Percentiles rank a stretch among this genome's conserved stretches.
Evolutionary conservation across 176 grass and related monocot species (phyloP).

Genomic region (Aegilops sharonensis): DNA sequence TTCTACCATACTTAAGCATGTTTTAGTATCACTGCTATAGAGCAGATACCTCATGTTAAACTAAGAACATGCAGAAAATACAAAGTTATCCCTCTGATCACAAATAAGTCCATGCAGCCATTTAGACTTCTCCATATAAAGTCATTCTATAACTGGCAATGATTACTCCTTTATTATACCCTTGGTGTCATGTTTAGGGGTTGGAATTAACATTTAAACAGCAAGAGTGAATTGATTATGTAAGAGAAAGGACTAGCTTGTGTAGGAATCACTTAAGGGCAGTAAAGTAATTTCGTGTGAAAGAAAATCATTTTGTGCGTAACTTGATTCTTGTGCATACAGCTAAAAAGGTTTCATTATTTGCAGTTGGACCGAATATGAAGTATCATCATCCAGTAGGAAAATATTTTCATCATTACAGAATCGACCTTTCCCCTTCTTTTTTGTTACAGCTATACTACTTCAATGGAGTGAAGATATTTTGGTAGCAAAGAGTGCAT

Average conservation of each 20-base stretch:
- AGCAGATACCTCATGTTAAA: background rate
- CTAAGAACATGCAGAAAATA: constrained; percentile 1
- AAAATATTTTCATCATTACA: no score
- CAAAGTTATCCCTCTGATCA: background rate
- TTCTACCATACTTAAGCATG: background rate
- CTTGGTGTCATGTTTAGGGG: background rate
- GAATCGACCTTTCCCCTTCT: no score
- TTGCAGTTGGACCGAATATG: background rate
- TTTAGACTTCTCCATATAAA: background rate
- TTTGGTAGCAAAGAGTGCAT: background rate
- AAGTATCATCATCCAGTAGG: no score
- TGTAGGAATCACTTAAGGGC: background rate
- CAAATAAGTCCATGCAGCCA: background rate
- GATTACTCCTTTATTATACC: background rate
- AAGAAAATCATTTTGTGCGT: background rate
- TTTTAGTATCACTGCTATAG: background rate
- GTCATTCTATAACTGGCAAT: background rate
- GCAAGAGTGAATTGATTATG: background rate
- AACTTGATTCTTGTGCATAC: background rate
- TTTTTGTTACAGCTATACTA: background rate
- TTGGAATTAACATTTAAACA: background rate
- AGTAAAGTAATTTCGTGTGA: background rate
- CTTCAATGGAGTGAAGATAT: background rate
- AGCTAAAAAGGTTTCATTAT: background rate
- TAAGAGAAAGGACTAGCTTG: background rate